Percentiles rank a stretch among this genome's conserved stretches.
Evolutionary conservation across 2,329 filamentous ascomycete species (phyloP).

Genomic region (Chrysoporthe puriensis): DNA sequence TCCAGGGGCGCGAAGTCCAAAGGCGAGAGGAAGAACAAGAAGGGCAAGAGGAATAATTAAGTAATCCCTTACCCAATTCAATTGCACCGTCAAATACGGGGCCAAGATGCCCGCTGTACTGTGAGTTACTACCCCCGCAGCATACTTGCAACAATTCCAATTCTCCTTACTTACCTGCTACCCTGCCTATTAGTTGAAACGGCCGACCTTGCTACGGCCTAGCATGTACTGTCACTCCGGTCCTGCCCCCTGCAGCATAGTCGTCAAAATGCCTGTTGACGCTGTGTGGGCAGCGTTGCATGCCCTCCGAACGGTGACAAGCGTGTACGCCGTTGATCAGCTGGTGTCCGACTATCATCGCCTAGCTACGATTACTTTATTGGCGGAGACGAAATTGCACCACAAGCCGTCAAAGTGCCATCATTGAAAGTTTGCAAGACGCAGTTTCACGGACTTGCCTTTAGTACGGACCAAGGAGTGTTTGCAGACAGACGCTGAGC

Average conservation of each 20-base stretch:
- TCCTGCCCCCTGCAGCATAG: background rate
- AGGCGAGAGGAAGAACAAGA: slow-evolving; percentile 39
- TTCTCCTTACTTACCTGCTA: background rate
- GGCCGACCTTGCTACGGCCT: background rate
- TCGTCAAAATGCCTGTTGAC: background rate
- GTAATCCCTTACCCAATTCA: background rate
- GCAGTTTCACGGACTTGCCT: background rate
- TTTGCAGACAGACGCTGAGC: background rate
- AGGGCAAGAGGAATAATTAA: slow-evolving; percentile 35
- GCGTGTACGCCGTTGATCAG: background rate
- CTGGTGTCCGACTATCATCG: background rate
- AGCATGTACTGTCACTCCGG: background rate
- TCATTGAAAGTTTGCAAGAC: background rate
- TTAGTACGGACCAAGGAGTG: background rate
- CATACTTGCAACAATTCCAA: background rate
- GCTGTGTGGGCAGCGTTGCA: background rate
- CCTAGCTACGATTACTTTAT: background rate
- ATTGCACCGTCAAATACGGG: no score
- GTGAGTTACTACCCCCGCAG: background rate
- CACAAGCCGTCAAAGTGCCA: background rate
- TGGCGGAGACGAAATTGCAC: background rate
- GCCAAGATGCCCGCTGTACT: background rate
- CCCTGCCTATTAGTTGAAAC: background rate
- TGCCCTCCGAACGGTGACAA: background rate
- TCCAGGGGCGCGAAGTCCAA: slow-evolving; percentile 52